Evolutionary conservation across 495 filamentous ascomycete species (phyloP).

Genomic region (Penicillium steckii): DNA sequence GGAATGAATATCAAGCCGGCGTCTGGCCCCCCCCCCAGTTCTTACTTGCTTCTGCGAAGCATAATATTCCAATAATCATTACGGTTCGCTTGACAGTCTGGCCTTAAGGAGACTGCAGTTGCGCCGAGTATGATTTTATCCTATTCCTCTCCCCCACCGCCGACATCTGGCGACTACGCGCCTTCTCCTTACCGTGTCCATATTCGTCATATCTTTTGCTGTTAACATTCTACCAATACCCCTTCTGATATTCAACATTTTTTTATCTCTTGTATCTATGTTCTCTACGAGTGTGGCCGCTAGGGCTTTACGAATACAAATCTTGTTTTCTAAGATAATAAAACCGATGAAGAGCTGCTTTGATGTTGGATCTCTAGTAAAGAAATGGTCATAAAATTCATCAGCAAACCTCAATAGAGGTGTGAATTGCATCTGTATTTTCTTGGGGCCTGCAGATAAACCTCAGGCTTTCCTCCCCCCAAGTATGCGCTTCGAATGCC

Average conservation of each 20-base stretch:
- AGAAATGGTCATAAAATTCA: neutral
- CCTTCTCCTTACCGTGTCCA: slow-evolving; percentile 25
- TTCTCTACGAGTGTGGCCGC: slow-evolving; percentile 28
- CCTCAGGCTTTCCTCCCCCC: slow-evolving; percentile 39
- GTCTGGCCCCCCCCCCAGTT: slow-evolving; percentile 6
- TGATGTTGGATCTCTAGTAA: no score
- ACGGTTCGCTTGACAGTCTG: neutral
- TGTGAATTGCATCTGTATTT: neutral
- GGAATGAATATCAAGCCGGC: neutral
- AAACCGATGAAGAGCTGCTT: no score
- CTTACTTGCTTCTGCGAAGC: slow-evolving; percentile 21
- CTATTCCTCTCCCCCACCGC: neutral
- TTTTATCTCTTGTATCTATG: slow-evolving; percentile 31
- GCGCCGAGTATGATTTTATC: neutral
- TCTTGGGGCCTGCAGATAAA: neutral
- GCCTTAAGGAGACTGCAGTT: neutral
- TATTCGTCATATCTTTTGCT: slow-evolving; percentile 17
- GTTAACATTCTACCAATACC: slow-evolving; percentile 39
- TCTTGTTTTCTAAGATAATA: neutral
- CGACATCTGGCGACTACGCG: slow-evolving; percentile 10
- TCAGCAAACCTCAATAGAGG: neutral
- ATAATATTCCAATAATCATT: slow-evolving; percentile 4
- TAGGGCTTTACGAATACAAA: slow-evolving; percentile 24
- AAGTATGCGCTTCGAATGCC: slow-evolving; percentile 42
- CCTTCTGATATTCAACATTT: slow-evolving; percentile 25